Evolutionary conservation across 306 rosid species (phyloP), one percentile per base, ranked within the genome.

Genomic region (Myrica gale): DNA sequence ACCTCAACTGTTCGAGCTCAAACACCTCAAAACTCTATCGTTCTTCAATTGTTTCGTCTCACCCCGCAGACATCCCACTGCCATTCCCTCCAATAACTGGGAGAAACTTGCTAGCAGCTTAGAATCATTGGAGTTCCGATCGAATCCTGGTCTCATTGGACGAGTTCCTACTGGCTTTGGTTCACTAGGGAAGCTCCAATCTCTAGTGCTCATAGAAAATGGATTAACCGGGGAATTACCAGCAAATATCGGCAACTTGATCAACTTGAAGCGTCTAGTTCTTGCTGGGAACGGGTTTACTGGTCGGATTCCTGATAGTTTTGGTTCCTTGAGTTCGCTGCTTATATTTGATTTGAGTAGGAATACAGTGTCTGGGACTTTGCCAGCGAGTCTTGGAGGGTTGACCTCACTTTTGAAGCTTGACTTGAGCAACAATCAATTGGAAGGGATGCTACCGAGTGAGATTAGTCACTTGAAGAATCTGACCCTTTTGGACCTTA

Each of bases 401-500:
- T 76, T 92, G 74, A 82, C 73, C 47, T 82, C 99, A 61, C 84
- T 81, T 15, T 76, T 96, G 87, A 96, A 96, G 86, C 87, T 96
- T 78, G 98, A 96, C 77, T 23, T 90, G 51, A 91, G 98, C 86
- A 81, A 81, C 84, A 96, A 96, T 71, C 41, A 23, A 9, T 21
- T 96, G 16, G 85, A 82, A 83, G 97, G 99, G 15, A 79, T 58
- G 69, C 74, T 89, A 50, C 82, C 79, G 9, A 61, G 32, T 45
- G 91, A 81, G 45, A 78, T 90, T 60, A 83, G 80, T 23, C 32
- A 69, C 54, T 84, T 96, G 54, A 84, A 85, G 81, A 79, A 79
- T 41, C 43, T 96, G 76, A 96, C 92, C 50, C 97, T 96, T 9
- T 32, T 96, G 92, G 99, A 96, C 81, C 84, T 96, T 0, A 87